A percentile compares a stretch with the other conserved stretches of the same genome.
These are phyloP conservation scores for Schizophyllum commune DNA, from an alignment of 1,284 basidiomycete genomes.

Conservation along the genomic window DNA sequence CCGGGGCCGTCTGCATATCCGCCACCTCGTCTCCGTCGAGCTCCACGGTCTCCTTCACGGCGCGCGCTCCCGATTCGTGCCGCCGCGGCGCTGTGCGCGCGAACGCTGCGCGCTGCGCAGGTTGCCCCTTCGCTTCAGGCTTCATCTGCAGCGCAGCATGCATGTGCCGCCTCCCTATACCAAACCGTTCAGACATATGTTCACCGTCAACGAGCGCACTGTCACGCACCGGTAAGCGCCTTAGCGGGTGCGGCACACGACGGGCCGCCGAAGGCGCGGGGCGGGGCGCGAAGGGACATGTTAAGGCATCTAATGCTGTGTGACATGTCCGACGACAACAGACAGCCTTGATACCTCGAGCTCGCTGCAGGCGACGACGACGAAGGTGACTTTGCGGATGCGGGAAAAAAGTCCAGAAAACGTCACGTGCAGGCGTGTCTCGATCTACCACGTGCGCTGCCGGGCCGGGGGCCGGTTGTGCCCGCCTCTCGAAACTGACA, in stretches of 20 bases:
- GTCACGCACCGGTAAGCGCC: background rate
- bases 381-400: background rate
- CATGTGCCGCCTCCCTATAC: background rate
- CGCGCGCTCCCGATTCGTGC: background rate
- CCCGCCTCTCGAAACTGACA: too few species aligned
- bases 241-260: background rate
- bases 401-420: background rate
- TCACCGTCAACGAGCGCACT: background rate
- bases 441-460: background rate
- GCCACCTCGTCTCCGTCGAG: background rate
- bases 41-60: background rate
- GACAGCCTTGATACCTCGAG: background rate
- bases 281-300: background rate
- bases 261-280: background rate
- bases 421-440: background rate
- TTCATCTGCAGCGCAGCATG: background rate
- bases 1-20: background rate
- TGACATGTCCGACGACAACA: background rate
- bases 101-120: background rate
- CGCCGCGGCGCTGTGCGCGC: background rate
- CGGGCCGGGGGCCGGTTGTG: too few species aligned
- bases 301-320: background rate
- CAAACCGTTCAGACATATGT: background rate
- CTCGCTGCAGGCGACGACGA: background rate
- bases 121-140: background rate